A percentile compares a stretch with the other conserved stretches of the same genome.
phyloP scores from a whole-genome alignment of 129 eudicot genomes.

The Tagetes erecta region DNA sequence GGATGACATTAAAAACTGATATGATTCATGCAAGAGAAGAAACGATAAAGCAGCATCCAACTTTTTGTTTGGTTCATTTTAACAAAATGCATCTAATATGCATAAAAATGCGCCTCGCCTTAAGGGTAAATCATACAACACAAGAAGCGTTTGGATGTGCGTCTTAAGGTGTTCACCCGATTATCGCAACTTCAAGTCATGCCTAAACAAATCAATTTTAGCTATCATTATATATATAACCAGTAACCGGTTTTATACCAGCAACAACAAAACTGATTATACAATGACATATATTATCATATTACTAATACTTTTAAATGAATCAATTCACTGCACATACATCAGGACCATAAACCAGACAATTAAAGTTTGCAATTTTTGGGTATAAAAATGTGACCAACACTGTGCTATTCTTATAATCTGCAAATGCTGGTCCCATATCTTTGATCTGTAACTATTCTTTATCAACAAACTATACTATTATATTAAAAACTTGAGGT shows the following conservation, averaged over 20 bases:
- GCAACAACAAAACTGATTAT: background rate
- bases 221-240: background rate
- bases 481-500: too few species aligned
- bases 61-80: background rate
- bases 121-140: too few species aligned
- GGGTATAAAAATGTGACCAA: too few species aligned
- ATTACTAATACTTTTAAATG: background rate
- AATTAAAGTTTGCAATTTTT: too few species aligned
- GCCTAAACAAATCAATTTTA: background rate
- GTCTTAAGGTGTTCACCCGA: background rate
- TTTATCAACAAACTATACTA: too few species aligned
- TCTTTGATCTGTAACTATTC: too few species aligned
- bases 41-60: background rate
- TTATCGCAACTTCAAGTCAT: background rate
- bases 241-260: background rate
- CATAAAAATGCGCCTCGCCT: too few species aligned
- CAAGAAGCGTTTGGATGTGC: background rate
- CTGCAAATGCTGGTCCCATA: too few species aligned
- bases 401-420: too few species aligned
- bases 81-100: background rate
- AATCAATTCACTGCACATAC: background rate
- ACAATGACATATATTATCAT: background rate
- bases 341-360: background rate
- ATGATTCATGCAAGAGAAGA: slow-evolving; percentile 1
- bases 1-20: slow-evolving; percentile 1